These are phyloP conservation scores for Termitomyces sp. DNA, from an alignment of 768 basidiomycete species.

Conservation along the genomic window DNA sequence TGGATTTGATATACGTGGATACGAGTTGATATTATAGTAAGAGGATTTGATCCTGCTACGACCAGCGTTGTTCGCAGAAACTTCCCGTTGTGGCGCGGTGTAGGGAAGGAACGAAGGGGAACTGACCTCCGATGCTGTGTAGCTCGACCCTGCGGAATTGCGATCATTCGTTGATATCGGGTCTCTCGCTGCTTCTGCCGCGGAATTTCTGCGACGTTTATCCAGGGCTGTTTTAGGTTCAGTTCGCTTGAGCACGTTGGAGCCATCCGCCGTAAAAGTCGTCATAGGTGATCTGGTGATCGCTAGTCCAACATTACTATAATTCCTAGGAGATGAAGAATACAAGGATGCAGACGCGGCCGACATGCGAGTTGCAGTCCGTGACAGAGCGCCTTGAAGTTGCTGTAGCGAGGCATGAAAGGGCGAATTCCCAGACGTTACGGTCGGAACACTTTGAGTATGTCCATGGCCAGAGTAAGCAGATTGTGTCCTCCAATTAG, in stretches of 20 bases:
- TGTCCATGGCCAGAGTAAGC: constrained; percentile 27
- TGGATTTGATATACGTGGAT: constrained; percentile 53
- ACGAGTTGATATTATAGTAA: constrained; percentile 55
- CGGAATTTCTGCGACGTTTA: constrained; percentile 19
- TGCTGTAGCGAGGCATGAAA: constrained; percentile 36
- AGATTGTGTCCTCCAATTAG: constrained; percentile 19
- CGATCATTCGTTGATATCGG: constrained; percentile 23
- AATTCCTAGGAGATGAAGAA: constrained; percentile 38
- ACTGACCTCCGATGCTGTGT: constrained; percentile 51
- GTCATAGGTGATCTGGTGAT: constrained; percentile 31
- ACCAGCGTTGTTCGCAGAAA: constrained; percentile 37
- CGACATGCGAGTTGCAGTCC: constrained; percentile 36
- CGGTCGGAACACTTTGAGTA: constrained; percentile 17
- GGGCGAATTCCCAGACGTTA: constrained; percentile 22
- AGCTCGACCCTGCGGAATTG: constrained; percentile 42
- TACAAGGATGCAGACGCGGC: constrained; percentile 49
- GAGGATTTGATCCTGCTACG: constrained; percentile 69
- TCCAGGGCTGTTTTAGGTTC: constrained; percentile 31
- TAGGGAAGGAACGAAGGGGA: constrained; percentile 40
- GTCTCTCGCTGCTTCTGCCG: constrained; percentile 17
- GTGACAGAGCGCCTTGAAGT: constrained; percentile 38
- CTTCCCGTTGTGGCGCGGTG: constrained; percentile 24
- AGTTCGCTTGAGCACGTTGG: constrained; percentile 35
- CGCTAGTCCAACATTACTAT: constrained; percentile 33
- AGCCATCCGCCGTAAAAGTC: constrained; percentile 40